Evolutionary conservation across 2,329 filamentous ascomycete genomes (phyloP).

Genomic region (Talaromyces piceae): DNA sequence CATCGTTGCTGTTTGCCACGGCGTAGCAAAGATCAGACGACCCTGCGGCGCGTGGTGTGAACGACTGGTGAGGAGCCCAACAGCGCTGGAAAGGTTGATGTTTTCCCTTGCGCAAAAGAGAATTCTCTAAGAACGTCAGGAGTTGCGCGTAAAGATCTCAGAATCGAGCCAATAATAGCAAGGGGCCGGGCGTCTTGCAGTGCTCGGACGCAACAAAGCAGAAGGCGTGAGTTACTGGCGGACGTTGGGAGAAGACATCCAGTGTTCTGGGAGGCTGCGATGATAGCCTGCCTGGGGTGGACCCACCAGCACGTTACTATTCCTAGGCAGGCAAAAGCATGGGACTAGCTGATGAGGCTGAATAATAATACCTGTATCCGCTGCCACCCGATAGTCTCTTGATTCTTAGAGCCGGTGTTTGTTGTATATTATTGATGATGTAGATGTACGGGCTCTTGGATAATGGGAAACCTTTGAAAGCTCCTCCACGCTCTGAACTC

Average conservation of each 20-base stretch:
- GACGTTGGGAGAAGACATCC: background rate
- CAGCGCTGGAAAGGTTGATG: too few species aligned
- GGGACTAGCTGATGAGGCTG: background rate
- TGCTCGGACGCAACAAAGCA: background rate
- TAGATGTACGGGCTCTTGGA: background rate
- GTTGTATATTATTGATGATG: background rate
- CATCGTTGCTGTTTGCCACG: constrained; percentile 19
- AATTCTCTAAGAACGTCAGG: background rate
- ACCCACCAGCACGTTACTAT: background rate
- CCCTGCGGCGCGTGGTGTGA: background rate
- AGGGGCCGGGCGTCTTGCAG: background rate
- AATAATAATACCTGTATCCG: background rate
- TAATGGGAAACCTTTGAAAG: background rate
- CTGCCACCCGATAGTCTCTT: background rate
- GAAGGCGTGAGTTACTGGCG: background rate
- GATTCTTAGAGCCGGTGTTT: background rate
- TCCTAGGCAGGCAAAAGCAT: background rate
- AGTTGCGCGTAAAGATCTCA: background rate
- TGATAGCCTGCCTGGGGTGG: background rate
- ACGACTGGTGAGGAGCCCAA: background rate
- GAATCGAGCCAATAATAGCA: background rate
- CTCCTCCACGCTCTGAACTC: background rate
- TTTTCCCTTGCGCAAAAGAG: too few species aligned
- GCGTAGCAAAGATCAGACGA: background rate
- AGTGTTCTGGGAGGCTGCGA: background rate